Conservation (phyloP, 2,329 filamentous ascomycete genomes). For the Alternaria gaisen region DNA sequence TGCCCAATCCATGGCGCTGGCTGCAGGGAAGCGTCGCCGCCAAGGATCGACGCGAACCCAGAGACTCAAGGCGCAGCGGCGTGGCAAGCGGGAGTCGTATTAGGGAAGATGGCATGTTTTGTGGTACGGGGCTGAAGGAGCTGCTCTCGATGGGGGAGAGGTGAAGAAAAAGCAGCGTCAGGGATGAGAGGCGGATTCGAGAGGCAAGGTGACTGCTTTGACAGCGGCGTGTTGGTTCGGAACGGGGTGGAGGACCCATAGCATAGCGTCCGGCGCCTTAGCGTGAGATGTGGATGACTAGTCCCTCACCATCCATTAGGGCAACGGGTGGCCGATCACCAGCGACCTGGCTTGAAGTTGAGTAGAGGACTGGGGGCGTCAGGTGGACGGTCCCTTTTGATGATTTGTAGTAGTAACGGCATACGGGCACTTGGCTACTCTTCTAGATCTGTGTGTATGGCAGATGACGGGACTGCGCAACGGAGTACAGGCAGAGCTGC, state of each 20-base stretch:
- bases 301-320: constrained; percentile 18
- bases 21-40: constrained; percentile 21
- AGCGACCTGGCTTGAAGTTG: constrained; percentile 2
- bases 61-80: neutral
- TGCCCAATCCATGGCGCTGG: constrained; percentile 16
- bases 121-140: neutral
- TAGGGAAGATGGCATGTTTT: neutral
- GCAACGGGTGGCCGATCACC: constrained; percentile 21
- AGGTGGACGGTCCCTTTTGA: neutral
- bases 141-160: constrained; percentile 2
- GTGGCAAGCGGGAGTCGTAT: neutral
- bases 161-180: constrained; percentile 6
- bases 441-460: neutral
- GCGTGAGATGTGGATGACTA: constrained; percentile 12
- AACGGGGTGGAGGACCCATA: constrained; percentile 20
- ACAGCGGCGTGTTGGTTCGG: constrained; percentile 17
- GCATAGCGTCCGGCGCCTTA: constrained; percentile 14
- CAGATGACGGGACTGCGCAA: neutral
- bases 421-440: neutral
- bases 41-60: constrained; percentile 18
- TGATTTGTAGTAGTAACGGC: neutral
- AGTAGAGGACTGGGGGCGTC: neutral
- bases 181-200: constrained; percentile 4
- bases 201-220: constrained; percentile 15
- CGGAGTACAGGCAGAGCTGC: neutral